Evolutionary conservation across 164 flowering plant genomes (phyloP), one percentile per base, ranked within the genome.

Genomic region (Cinnamomum micranthum): DNA sequence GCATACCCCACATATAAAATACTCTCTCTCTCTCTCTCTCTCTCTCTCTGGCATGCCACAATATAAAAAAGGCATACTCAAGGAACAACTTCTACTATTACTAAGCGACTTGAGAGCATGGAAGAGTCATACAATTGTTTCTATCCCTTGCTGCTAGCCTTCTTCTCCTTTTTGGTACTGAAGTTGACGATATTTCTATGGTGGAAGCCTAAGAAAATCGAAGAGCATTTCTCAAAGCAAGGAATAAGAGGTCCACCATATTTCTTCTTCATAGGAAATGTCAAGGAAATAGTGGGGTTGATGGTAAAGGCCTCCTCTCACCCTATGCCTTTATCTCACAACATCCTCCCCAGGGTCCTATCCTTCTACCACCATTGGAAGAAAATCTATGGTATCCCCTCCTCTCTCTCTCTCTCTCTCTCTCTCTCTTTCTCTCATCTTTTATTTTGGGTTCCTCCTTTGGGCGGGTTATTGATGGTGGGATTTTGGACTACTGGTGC

Each of bases 331-430:
- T 83, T 80, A 75, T 91, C 98, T 60, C 99, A 96, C 85, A 94
- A 94, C 78, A 96, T 96, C 17, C 91, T 94, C 60, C 98, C 99
- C 60, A 82, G 98, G 78, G 99, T 92, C 63, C 90, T 96, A 77
- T 85, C 99, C 62, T 96, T 96, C 80, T 94, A 94, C 78, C 98
- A 94, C 74, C 98, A 96, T 74, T 96, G 99, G 99, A 96, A 85
- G 86, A 96, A 96, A 85, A 88, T 94, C 70, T 94, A 96, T 79
- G 99, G 99, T 96, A 90, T 3, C 50, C 22, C 15, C 50, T 33
- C 55, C 62, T 81, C 31, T 65, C 52, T 17, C 28, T 6, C 31
- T 17, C 23, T 17, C 51, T 55, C 71, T 59, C 71, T 71, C 64
- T 71, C 65, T 67, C 72, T 69, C 67, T 78, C 74, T 73, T 69